Conservation (phyloP, 495 filamentous ascomycete species). For the Aspergillus nidulans region DNA sequence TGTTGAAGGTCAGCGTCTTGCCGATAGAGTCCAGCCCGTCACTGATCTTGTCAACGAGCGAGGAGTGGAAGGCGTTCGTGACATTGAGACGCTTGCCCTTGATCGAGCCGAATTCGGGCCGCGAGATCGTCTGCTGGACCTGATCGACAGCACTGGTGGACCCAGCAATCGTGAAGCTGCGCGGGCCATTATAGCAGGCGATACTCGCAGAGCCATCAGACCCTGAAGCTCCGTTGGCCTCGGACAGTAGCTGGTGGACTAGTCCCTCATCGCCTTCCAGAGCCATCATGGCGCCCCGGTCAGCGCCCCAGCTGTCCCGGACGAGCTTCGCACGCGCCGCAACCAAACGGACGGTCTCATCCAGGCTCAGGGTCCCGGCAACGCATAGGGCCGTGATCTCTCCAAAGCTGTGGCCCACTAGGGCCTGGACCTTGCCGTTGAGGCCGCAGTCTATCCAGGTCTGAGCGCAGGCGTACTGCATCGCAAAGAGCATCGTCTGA, state of each 20-base stretch:
- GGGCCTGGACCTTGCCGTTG: conserved; percentile 7
- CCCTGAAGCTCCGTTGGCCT: background rate
- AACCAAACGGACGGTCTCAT: conserved; percentile 23
- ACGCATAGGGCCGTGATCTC: conserved; percentile 37
- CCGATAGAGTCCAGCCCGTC: conserved; percentile 22
- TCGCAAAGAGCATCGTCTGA: conserved; percentile 38
- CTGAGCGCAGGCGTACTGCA: conserved; percentile 43
- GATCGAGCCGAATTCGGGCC: conserved; percentile 13
- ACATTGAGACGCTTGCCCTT: conserved; percentile 38
- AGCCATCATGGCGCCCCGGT: conserved; percentile 47
- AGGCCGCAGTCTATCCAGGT: conserved; percentile 44
- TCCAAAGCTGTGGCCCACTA: conserved; percentile 50
- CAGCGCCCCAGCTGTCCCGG: conserved; percentile 37
- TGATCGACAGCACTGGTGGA: conserved; percentile 29
- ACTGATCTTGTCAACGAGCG: conserved; percentile 36
- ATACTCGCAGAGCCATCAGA: conserved; percentile 17
- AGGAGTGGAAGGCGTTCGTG: conserved; percentile 51
- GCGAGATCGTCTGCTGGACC: background rate
- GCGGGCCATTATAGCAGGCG: conserved; percentile 41
- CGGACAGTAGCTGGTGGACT: background rate
- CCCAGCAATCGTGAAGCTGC: conserved; percentile 42
- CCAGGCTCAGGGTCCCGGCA: conserved; percentile 27
- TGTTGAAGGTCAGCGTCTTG: conserved; percentile 22
- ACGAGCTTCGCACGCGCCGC: conserved; percentile 22
- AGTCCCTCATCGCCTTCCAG: conserved; percentile 22